Conservation (phyloP, 441 rosid species). For the Gossypium davidsonii region DNA sequence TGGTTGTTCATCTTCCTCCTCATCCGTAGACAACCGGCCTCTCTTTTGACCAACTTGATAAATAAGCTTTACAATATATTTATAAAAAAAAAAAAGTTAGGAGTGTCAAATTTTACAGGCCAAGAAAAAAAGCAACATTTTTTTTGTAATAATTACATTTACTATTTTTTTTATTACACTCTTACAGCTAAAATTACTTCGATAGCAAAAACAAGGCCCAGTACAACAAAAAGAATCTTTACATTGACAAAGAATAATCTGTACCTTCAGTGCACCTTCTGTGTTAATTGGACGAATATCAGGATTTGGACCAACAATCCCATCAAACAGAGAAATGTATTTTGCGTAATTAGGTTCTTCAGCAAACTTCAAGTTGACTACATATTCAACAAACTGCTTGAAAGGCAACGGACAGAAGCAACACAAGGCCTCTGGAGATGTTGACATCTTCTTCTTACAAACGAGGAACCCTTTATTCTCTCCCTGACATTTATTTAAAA, state of each 20-base stretch:
- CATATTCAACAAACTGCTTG: conserved; percentile 45
- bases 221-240: background rate
- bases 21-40: conserved; percentile 34
- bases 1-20: conserved; percentile 51
- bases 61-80: conserved; percentile 34
- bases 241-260: background rate
- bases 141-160: background rate
- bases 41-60: conserved; percentile 57
- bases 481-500: conserved; percentile 29
- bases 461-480: conserved; percentile 63
- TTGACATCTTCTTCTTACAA: conserved; percentile 69
- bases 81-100: background rate
- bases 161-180: background rate
- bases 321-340: conserved; percentile 54
- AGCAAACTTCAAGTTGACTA: conserved; percentile 53
- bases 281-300: conserved; percentile 45
- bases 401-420: conserved; percentile 53
- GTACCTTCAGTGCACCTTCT: conserved; percentile 62
- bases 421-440: conserved; percentile 48
- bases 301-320: conserved; percentile 42
- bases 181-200: background rate
- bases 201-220: background rate
- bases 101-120: background rate
- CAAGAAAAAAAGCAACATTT: background rate
- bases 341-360: conserved; percentile 62